Conservation (phyloP, 1,284 basidiomycete species). For the Butyriboletus appendiculatus region DNA sequence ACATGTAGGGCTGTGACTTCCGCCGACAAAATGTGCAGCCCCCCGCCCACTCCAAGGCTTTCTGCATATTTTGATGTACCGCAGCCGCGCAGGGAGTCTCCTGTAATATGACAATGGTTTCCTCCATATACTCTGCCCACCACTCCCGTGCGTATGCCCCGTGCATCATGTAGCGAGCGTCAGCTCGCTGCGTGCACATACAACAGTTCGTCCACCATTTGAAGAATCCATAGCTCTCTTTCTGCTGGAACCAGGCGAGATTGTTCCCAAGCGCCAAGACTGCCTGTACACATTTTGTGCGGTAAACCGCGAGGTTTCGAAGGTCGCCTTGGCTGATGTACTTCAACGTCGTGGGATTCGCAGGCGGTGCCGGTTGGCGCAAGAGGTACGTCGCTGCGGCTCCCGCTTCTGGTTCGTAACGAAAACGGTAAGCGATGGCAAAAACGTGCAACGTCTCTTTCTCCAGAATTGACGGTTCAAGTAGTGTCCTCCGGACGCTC, state of each 20-base stretch:
- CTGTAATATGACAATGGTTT: slow-evolving; percentile 19
- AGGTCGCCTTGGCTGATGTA: slow-evolving; percentile 16
- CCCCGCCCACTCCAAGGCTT: slow-evolving; percentile 21
- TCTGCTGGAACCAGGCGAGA: slow-evolving; percentile 30
- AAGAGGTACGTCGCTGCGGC: slow-evolving; percentile 24
- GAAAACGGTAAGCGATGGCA: slow-evolving; percentile 36
- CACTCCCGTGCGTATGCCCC: slow-evolving; percentile 31
- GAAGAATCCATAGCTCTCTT: slow-evolving; percentile 25
- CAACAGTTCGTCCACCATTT: slow-evolving; percentile 33
- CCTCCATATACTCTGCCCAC: slow-evolving; percentile 36
- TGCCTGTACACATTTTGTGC: slow-evolving; percentile 21
- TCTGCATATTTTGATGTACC: slow-evolving; percentile 21
- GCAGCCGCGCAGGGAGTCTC: slow-evolving; percentile 27
- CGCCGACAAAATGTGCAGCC: slow-evolving; percentile 25
- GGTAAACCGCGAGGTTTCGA: slow-evolving; percentile 22
- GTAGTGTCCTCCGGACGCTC: slow-evolving; percentile 21
- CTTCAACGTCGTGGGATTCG: not conserved
- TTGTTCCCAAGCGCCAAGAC: slow-evolving; percentile 22
- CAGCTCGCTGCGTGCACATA: slow-evolving; percentile 22
- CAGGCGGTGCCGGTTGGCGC: slow-evolving; percentile 9
- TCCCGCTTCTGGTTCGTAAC: slow-evolving; percentile 27
- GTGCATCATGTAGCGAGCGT: slow-evolving; percentile 28
- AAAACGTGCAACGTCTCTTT: slow-evolving; percentile 38
- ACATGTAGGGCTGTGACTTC: slow-evolving; percentile 19
- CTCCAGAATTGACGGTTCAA: slow-evolving; percentile 25